phyloP scores from a whole-genome alignment of 192 early-diverging fungal species.

The Coemansia sp. region DNA sequence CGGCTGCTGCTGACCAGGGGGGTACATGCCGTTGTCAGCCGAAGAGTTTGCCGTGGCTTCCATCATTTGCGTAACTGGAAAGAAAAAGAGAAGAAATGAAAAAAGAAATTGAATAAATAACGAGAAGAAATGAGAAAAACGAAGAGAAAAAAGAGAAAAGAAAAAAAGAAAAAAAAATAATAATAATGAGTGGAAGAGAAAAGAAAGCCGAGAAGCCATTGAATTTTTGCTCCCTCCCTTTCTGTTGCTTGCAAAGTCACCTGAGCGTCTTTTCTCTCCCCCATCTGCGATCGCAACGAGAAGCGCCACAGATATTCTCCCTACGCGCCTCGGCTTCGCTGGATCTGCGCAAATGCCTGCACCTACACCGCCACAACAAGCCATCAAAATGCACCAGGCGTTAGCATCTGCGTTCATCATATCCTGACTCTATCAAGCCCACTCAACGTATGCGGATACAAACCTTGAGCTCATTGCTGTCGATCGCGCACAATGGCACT shows the following conservation, averaged over 20 bases:
- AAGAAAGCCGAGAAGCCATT: neutral
- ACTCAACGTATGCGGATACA: neutral
- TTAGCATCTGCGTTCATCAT: neutral
- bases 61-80: slow-evolving; percentile 37
- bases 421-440: neutral
- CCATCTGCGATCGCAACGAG: neutral
- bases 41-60: slow-evolving; percentile 32
- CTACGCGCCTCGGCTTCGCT: slow-evolving; percentile 3
- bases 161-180: slow-evolving; percentile 7
- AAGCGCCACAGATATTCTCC: neutral
- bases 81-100: slow-evolving; percentile 9
- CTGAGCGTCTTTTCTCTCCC: slow-evolving; percentile 4
- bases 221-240: neutral
- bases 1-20: slow-evolving; percentile 40
- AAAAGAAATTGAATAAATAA: slow-evolving; percentile 15
- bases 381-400: neutral
- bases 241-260: neutral
- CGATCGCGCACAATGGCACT: slow-evolving; percentile 38
- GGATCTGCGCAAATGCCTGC: slow-evolving; percentile 49
- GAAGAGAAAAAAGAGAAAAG: slow-evolving; percentile 23
- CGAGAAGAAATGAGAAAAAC: slow-evolving; percentile 19
- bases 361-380: slow-evolving; percentile 24
- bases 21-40: slow-evolving; percentile 35
- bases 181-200: neutral
- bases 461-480: slow-evolving; percentile 37